Evolutionary conservation across 2,329 filamentous ascomycete species (phyloP).

Genomic region (Kalaharituber pfeilii): DNA sequence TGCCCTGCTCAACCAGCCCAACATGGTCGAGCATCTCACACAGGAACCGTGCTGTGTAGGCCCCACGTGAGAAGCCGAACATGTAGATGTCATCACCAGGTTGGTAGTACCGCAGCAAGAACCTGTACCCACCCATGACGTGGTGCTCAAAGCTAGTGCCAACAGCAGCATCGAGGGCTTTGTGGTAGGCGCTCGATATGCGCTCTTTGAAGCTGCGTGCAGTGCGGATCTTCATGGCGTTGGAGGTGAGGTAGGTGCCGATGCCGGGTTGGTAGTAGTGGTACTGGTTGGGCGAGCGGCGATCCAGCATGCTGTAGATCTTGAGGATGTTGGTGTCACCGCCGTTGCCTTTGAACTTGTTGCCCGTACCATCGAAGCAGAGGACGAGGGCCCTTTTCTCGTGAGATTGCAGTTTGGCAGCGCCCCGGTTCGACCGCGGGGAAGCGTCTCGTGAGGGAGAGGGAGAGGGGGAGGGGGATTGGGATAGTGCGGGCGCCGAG

Average conservation of each 20-base stretch:
- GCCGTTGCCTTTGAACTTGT: slow-evolving; percentile 46
- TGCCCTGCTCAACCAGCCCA: slow-evolving; percentile 60
- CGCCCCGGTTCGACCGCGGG: too few relatives aligned
- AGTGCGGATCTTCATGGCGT: slow-evolving; percentile 35
- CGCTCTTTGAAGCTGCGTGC: slow-evolving; percentile 36
- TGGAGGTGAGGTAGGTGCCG: slow-evolving; percentile 52
- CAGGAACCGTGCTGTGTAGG: slow-evolving; percentile 56
- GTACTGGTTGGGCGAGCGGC: slow-evolving; percentile 44
- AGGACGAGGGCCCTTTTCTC: slow-evolving; percentile 31
- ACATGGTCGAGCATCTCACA: slow-evolving; percentile 76
- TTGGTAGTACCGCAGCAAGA: slow-evolving; percentile 56
- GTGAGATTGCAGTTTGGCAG: too few relatives aligned
- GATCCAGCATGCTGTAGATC: slow-evolving; percentile 52
- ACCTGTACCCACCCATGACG: slow-evolving; percentile 61
- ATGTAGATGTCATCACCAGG: slow-evolving; percentile 36
- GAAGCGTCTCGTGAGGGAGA: too few relatives aligned
- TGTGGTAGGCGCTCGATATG: slow-evolving; percentile 48
- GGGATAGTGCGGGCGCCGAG: too few relatives aligned
- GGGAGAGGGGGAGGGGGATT: too few relatives aligned
- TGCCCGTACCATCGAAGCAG: slow-evolving; percentile 47
- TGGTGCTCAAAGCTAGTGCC: slow-evolving; percentile 68
- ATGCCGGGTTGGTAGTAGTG: slow-evolving; percentile 50
- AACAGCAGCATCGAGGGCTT: slow-evolving; percentile 62
- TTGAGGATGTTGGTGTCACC: slow-evolving; percentile 51
- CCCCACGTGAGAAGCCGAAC: slow-evolving; percentile 56